These are phyloP conservation scores for Pecoramyces ruminantium DNA, from an alignment of 192 early-diverging fungal species.

Conservation along the genomic window DNA sequence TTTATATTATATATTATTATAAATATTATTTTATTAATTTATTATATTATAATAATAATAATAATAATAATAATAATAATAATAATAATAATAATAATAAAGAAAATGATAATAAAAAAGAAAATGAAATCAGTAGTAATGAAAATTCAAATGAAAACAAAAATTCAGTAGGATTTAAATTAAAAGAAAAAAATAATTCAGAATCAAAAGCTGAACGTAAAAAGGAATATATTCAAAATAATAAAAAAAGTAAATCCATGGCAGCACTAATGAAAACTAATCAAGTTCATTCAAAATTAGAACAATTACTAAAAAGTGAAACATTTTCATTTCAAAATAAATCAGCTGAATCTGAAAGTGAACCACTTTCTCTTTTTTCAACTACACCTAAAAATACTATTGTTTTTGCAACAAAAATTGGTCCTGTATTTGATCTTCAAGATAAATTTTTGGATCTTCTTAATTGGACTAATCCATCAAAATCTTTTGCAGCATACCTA, in stretches of 20 bases:
- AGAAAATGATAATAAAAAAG: no score
- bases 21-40: no score
- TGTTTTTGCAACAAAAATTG: constrained; percentile 42
- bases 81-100: no score
- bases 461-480: constrained; percentile 50
- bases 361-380: constrained; percentile 37
- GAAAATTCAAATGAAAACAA: neutral
- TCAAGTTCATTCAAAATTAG: neutral
- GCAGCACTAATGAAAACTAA: neutral
- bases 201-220: neutral
- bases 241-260: neutral
- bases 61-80: no score
- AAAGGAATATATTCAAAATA: neutral
- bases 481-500: neutral
- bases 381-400: constrained; percentile 53
- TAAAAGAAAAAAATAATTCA: no score
- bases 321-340: neutral
- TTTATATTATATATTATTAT: no score
- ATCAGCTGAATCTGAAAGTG: neutral
- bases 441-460: constrained; percentile 41
- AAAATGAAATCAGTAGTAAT: neutral
- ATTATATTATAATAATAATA: no score
- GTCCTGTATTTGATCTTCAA: constrained; percentile 42
- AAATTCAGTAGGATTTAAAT: neutral
- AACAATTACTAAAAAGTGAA: neutral